Evolutionary conservation across 2,329 filamentous ascomycete genomes (phyloP), one percentile per base, ranked within the genome.

Genomic region (Colletotrichum abscissum): DNA sequence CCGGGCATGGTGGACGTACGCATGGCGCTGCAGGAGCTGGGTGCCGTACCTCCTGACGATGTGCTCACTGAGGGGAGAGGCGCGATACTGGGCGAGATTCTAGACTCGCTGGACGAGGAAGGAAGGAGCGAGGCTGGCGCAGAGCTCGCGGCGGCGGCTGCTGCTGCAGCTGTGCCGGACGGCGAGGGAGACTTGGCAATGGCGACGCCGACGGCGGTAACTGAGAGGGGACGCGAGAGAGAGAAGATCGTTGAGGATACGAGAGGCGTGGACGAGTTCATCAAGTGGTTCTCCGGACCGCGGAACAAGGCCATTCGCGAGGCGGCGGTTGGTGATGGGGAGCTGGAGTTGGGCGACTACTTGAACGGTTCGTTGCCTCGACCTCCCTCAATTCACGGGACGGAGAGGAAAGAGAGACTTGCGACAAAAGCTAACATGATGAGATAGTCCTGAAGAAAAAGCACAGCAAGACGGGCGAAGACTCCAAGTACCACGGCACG

Each of bases 401-500:
- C 9, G 60, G 33, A 26, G n/a, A n/a, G 8, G 30, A 42, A 35
- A 24, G 33, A 24, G 55, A 28, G 14, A 19, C 3, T 49, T 19
- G 8, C 42, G 30, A 30, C 56, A 54, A 28, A 74, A n/a, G 26
- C n/a, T n/a, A 4, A 5, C 38, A 3, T 19, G 16, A 8, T 14
- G 54, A 65, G 33, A 19, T 76, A 94, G 93, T 92, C 5, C 85
- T 98, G 55, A 98, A 97, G 83, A 97, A 95, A 84, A 98, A 97
- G 80, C 94, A 97, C 82, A 95, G 92, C 84, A 97, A 97, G 78
- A 94, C 93, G 1, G 94, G 93, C 75, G 95, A 97, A 78, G 95
- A 97, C 79, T 92, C 92, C 11, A 92, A 96, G 78, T 97, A 95
- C 81, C 91, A 93, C 76, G 95, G 94, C 35, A 98, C 96, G 0